Conservation (phyloP, 2,329 filamentous ascomycete species). For the Xylaria sp. region DNA sequence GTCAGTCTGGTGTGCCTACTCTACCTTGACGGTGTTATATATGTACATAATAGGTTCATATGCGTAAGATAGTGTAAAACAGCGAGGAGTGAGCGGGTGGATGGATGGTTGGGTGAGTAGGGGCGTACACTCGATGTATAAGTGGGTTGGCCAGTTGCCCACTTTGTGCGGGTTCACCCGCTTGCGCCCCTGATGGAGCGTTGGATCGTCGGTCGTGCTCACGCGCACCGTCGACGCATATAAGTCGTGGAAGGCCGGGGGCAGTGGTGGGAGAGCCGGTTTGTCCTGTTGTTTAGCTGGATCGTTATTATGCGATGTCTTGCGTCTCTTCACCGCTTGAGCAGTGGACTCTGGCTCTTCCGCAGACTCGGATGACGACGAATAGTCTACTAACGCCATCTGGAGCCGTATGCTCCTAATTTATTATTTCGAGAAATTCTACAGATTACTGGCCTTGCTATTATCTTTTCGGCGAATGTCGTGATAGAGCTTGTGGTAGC, state of each 20-base stretch:
- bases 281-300: neutral
- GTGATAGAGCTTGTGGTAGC: neutral
- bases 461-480: too few relatives aligned
- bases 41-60: neutral
- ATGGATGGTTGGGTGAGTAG: slow-evolving; percentile 1
- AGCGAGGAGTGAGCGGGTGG: neutral
- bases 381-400: slow-evolving; percentile 47
- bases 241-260: slow-evolving; percentile 80
- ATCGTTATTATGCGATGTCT: slow-evolving; percentile 22
- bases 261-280: slow-evolving; percentile 69
- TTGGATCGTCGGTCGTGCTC: slow-evolving; percentile 79
- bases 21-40: neutral
- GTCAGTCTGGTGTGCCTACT: slow-evolving; percentile 7
- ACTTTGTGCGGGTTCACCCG: slow-evolving; percentile 80
- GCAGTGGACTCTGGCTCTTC: slow-evolving; percentile 7
- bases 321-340: slow-evolving; percentile 30
- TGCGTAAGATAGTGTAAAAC: neutral
- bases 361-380: slow-evolving; percentile 25
- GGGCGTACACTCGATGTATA: slow-evolving; percentile 87
- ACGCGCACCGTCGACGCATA: slow-evolving; percentile 82
- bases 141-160: slow-evolving; percentile 90
- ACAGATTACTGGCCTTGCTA: too few relatives aligned
- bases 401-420: neutral
- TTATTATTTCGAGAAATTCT: too few relatives aligned
- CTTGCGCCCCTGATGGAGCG: slow-evolving; percentile 82